Conservation (phyloP, 2,329 filamentous ascomycete species). For the Pezicula radicicola region DNA sequence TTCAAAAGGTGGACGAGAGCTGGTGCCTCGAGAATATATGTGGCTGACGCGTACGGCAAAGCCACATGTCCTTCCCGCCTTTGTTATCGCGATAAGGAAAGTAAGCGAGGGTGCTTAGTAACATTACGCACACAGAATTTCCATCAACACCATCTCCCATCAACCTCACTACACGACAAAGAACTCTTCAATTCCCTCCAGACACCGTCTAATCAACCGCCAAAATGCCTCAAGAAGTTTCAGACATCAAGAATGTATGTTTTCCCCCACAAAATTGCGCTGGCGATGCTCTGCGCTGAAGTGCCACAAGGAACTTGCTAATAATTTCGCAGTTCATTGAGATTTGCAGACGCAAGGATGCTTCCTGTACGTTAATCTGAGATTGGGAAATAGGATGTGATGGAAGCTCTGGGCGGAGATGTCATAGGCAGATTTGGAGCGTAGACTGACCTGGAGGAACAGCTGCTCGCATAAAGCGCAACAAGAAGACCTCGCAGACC, state of each 20-base stretch:
- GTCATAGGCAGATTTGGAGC: background rate
- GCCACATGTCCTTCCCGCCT: conserved; percentile 6
- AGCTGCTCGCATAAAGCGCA: conserved; percentile 96
- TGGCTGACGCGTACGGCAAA: background rate
- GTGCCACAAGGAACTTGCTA: background rate
- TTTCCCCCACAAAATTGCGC: conserved; percentile 3
- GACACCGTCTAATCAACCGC: conserved; percentile 37
- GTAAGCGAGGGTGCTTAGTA: conserved; percentile 6
- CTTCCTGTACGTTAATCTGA: conserved; percentile 76
- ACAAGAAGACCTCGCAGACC: conserved; percentile 83
- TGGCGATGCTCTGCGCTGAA: background rate
- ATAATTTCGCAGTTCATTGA: conserved; percentile 81
- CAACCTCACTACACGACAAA: conserved; percentile 8
- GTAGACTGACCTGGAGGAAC: conserved; percentile 21
- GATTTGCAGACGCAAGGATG: conserved; percentile 99
- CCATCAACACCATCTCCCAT: background rate
- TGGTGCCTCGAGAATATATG: no score
- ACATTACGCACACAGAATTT: conserved; percentile 11
- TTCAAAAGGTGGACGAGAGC: no score
- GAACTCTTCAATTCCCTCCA: conserved; percentile 14
- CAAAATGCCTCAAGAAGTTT: conserved; percentile 98
- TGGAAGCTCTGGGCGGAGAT: background rate
- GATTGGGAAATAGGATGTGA: background rate
- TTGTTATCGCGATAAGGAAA: conserved; percentile 11
- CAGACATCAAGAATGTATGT: conserved; percentile 86